A percentile compares a stretch with the other conserved stretches of the same genome.
Conservation (phyloP, 495 filamentous ascomycete species). For the Usnea hakonensis region DNA sequence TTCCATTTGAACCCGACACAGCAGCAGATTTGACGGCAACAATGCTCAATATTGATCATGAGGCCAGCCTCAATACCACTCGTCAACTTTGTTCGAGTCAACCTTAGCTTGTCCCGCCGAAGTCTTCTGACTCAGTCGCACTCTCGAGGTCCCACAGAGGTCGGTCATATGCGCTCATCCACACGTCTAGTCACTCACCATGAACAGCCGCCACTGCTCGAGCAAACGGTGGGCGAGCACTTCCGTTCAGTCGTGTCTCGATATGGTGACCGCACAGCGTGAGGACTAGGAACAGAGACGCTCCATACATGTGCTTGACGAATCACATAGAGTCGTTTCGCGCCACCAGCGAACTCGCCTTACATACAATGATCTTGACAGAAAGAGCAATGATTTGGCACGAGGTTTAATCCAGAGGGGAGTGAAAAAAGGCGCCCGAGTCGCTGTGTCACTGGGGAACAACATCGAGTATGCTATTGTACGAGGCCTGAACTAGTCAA, state of each 20-base stretch:
- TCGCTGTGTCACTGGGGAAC: constrained; percentile 82
- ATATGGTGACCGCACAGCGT: constrained; percentile 73
- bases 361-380: constrained; percentile 69
- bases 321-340: constrained; percentile 50
- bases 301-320: neutral
- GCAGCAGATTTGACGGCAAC: neutral
- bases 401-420: constrained; percentile 63
- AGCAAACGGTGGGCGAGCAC: constrained; percentile 73
- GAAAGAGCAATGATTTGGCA: constrained; percentile 68
- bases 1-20: no score
- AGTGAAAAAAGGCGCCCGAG: constrained; percentile 75
- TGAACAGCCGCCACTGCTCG: constrained; percentile 53
- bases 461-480: constrained; percentile 71
- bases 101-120: constrained; percentile 19
- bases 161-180: constrained; percentile 17
- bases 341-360: constrained; percentile 54
- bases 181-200: neutral
- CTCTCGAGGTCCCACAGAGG: constrained; percentile 38
- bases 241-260: constrained; percentile 62
- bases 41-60: constrained; percentile 1
- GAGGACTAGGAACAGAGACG: constrained; percentile 21
- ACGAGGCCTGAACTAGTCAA: constrained; percentile 21
- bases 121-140: constrained; percentile 41
- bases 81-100: neutral
- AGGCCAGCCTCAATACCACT: neutral